Evolutionary conservation across 1,284 basidiomycete genomes (phyloP).

Genomic region (Mrakiaceae sp.): DNA sequence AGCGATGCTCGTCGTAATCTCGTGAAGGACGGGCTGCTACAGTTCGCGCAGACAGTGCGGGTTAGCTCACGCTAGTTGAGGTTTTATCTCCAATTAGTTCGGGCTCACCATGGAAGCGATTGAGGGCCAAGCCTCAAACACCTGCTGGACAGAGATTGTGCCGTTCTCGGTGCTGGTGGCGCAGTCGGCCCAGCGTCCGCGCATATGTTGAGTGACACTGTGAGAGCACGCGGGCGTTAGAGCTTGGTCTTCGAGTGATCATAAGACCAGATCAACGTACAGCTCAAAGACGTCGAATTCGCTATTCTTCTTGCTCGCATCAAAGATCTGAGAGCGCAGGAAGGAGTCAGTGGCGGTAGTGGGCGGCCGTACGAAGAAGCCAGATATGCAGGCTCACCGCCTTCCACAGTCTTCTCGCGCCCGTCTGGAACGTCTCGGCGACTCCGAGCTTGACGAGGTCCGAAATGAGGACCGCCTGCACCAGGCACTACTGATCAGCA

Average conservation of each 20-base stretch:
- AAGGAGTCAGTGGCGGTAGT: neutral
- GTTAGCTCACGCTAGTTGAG: neutral
- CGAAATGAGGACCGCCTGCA: slow-evolving; percentile 4
- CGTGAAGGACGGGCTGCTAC: slow-evolving; percentile 12
- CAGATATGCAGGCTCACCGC: neutral
- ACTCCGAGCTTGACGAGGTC: slow-evolving; percentile 16
- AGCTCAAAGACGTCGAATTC: slow-evolving; percentile 13
- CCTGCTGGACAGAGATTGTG: slow-evolving; percentile 17
- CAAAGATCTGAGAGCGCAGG: slow-evolving; percentile 3
- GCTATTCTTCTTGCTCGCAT: slow-evolving; percentile 10
- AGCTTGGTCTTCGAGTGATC: neutral
- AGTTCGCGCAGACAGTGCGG: neutral
- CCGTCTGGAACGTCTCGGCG: slow-evolving; percentile 16
- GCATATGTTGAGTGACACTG: slow-evolving; percentile 10
- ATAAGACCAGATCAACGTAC: neutral
- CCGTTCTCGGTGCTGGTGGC: slow-evolving; percentile 16
- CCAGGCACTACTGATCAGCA: neutral
- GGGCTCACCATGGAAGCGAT: slow-evolving; percentile 8
- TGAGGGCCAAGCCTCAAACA: slow-evolving; percentile 16
- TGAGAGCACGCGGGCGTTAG: no score
- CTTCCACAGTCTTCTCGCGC: slow-evolving; percentile 16
- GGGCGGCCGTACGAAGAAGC: neutral
- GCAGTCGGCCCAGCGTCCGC: slow-evolving; percentile 15
- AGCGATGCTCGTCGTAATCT: slow-evolving; percentile 15
- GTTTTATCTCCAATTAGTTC: no score